A percentile compares a stretch with the other conserved stretches of the same genome.
phyloP scores from a whole-genome alignment of 1,284 basidiomycete species.

The Ceratobasidium sp. region DNA sequence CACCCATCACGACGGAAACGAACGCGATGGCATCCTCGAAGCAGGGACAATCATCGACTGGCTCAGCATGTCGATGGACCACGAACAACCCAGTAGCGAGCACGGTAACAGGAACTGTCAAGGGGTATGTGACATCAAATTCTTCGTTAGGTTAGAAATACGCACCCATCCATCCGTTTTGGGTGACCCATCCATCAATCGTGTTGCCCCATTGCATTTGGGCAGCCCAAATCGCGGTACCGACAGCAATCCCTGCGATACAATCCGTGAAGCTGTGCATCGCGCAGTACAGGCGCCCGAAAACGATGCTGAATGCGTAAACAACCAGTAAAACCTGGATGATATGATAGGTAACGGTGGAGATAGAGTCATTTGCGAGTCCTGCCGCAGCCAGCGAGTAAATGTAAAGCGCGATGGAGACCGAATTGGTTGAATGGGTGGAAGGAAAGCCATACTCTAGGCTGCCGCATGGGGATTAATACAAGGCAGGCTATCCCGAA shows the following conservation, averaged over 20 bases:
- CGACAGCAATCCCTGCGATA: conserved; percentile 71
- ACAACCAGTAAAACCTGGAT: conserved; percentile 63
- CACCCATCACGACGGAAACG: conserved; percentile 83
- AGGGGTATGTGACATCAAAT: conserved; percentile 4
- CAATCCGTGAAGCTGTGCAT: conserved; percentile 92
- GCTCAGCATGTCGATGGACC: conserved; percentile 90
- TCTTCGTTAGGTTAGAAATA: conserved; percentile 6
- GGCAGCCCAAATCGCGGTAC: conserved; percentile 71
- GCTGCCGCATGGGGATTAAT: conserved; percentile 7
- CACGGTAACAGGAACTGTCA: conserved; percentile 71
- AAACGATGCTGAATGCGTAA: conserved; percentile 84
- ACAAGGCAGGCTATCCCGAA: conserved; percentile 51
- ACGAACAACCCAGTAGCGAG: conserved; percentile 75
- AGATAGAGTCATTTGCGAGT: conserved; percentile 56
- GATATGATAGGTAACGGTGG: conserved; percentile 59
- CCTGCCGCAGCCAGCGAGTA: conserved; percentile 61
- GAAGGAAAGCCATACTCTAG: conserved; percentile 96
- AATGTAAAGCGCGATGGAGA: conserved; percentile 87
- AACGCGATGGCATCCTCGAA: conserved; percentile 98
- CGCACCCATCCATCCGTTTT: conserved; percentile 66
- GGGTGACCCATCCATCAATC: conserved; percentile 59
- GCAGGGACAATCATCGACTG: conserved; percentile 96
- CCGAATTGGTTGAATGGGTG: conserved; percentile 92
- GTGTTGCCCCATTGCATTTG: conserved; percentile 57
- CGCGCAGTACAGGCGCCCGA: conserved; percentile 89